Percentiles rank a stretch among this genome's conserved stretches.
These are phyloP conservation scores for Fusarium sambucinum DNA, from an alignment of 2,329 filamentous ascomycete genomes.

Conservation along the genomic window DNA sequence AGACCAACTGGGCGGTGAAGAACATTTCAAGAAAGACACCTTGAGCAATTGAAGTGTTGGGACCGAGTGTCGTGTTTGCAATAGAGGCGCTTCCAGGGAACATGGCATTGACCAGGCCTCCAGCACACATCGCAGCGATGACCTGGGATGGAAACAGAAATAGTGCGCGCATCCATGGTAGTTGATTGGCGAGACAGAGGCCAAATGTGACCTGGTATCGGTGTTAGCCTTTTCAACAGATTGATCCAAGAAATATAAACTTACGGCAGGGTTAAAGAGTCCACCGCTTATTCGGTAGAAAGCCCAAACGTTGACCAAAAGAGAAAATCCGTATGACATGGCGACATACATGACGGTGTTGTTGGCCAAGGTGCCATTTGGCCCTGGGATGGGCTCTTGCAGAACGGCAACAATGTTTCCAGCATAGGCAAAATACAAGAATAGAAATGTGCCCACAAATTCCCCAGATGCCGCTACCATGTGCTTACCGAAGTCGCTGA, in stretches of 20 bases:
- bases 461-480: conserved; percentile 42
- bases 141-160: conserved; percentile 67
- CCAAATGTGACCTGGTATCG: conserved; percentile 37
- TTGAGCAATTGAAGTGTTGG: conserved; percentile 61
- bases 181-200: conserved; percentile 34
- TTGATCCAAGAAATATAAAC: not conserved
- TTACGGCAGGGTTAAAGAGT: conserved; percentile 56
- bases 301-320: conserved; percentile 65
- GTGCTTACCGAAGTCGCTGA: conserved; percentile 34
- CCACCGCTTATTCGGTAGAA: conserved; percentile 65
- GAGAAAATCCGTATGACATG: conserved; percentile 48
- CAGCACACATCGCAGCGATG: conserved; percentile 66
- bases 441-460: conserved; percentile 42
- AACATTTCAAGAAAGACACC: conserved; percentile 75
- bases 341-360: conserved; percentile 37
- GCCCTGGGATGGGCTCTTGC: conserved; percentile 23
- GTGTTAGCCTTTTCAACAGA: not conserved
- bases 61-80: conserved; percentile 62
- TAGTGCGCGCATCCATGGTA: conserved; percentile 33
- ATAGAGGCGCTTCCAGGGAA: conserved; percentile 66
- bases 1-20: conserved; percentile 69
- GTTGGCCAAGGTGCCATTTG: conserved; percentile 23
- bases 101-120: conserved; percentile 65
- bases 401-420: conserved; percentile 40
- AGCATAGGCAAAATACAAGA: conserved; percentile 45